A percentile compares a stretch with the other conserved stretches of the same genome.
Evolutionary conservation across 768 basidiomycete species (phyloP).

Genomic region (Kwoniella mangroviensis): DNA sequence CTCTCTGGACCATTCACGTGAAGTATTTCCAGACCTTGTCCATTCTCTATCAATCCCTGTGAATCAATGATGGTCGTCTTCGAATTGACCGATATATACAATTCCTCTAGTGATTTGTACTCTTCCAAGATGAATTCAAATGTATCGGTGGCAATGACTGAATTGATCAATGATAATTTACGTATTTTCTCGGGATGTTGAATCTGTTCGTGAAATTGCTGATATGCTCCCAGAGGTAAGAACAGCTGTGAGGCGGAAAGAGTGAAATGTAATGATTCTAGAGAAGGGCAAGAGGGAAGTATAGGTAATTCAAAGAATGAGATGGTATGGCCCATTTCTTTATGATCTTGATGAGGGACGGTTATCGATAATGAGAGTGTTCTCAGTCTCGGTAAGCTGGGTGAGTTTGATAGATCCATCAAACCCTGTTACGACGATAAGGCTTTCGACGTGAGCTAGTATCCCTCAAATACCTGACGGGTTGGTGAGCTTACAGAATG

Average conservation of each 20-base stretch:
- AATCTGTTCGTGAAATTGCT: conserved; percentile 19
- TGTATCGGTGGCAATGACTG: conserved; percentile 29
- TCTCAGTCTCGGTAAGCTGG: conserved; percentile 29
- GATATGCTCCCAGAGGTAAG: conserved; percentile 11
- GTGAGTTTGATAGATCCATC: conserved; percentile 33
- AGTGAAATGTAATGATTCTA: conserved; percentile 41
- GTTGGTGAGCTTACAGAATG: conserved; percentile 31
- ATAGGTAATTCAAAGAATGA: conserved; percentile 30
- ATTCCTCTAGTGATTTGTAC: conserved; percentile 32
- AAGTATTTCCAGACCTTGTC: conserved; percentile 26
- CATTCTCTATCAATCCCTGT: background rate
- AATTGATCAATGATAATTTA: conserved; percentile 40
- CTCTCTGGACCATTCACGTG: conserved; percentile 42
- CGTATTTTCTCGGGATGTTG: conserved; percentile 18
- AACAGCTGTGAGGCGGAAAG: conserved; percentile 30
- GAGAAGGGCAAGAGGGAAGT: conserved; percentile 18
- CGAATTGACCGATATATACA: conserved; percentile 42
- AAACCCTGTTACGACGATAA: conserved; percentile 23
- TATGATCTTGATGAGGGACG: conserved; percentile 27
- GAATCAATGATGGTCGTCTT: conserved; percentile 26
- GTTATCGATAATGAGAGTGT: conserved; percentile 42
- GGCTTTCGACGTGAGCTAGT: background rate
- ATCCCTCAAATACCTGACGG: background rate
- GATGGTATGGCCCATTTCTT: conserved; percentile 7
- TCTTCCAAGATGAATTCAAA: conserved; percentile 25